Evolutionary conservation across 208 protist genomes (phyloP), one percentile per base, ranked within the genome.

Genomic region (Trypanosoma cruzi): DNA sequence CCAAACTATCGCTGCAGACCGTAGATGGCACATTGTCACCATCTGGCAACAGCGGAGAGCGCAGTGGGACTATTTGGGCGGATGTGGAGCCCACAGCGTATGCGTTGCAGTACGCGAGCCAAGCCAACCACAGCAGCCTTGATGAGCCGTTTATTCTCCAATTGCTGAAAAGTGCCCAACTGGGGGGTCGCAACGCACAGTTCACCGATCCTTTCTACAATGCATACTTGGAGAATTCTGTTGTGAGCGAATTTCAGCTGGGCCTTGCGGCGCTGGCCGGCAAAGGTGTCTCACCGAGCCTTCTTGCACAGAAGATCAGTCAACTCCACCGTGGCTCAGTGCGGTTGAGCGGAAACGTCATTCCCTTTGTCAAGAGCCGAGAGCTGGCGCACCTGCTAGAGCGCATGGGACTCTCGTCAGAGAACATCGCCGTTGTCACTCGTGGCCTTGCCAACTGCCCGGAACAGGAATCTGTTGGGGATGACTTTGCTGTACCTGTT

Each of bases 401-500:
- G 24, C 73, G 80, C 26, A 79, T 90, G 74, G 74, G 78, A 14
- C 75, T 95, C 50, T 77, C 87, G 28, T 77, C 79, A 32, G 82
- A 93, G 59, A 83, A 68, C 60, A 82, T 95, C 61, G 73, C 82
- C 13, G 48, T 90, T 34, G 80, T 88, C 16, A 49, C 81, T 14
- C 90, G 90, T 31, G 90, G 90, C 10, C 75, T 95, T 24, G 67
- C 84, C 34, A 83, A 90, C 55, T 88, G 83, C 59, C 77, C 85
- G 0, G 90, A 92, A 74, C 82, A 87, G 61, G 73, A 88, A 56
- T 77, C 63, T 50, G 69, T 95, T 37, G 76, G 73, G 20, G 82
- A 82, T 58, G 86, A 91, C 71, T 90, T 95, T 59, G 79, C 79
- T 10, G 80, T 95, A 6, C 90, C 90, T 22, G 81, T 87, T 26